These are phyloP conservation scores for Colletotrichum noveboracense DNA, from an alignment of 2,329 filamentous ascomycete genomes.

Conservation along the genomic window DNA sequence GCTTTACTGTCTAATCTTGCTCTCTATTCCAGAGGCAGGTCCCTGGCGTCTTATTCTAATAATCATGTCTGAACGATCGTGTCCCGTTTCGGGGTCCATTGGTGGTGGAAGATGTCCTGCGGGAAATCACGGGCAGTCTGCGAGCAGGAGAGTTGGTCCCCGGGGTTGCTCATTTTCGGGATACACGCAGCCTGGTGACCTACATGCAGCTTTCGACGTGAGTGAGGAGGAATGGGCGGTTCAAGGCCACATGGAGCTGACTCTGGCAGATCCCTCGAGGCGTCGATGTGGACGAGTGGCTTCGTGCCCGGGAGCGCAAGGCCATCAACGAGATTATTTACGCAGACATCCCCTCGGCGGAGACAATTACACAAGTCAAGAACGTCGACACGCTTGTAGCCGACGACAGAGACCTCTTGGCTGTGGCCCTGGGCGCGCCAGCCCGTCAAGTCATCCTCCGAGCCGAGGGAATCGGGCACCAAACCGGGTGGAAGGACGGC, in stretches of 20 bases:
- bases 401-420: conserved; percentile 53
- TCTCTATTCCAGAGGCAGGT: conserved; percentile 9
- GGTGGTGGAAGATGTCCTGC: conserved; percentile 29
- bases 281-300: conserved; percentile 50
- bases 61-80: conserved; percentile 35
- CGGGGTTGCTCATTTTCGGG: conserved; percentile 37
- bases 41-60: conserved; percentile 4
- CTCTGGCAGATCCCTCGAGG: conserved; percentile 46
- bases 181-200: conserved; percentile 32
- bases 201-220: conserved; percentile 40
- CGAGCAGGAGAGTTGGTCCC: conserved; percentile 27
- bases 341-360: conserved; percentile 43
- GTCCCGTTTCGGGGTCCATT: conserved; percentile 35
- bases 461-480: conserved; percentile 56
- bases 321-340: conserved; percentile 55
- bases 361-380: conserved; percentile 44
- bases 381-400: conserved; percentile 54
- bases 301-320: conserved; percentile 51
- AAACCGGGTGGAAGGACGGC: conserved; percentile 58
- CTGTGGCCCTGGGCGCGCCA: conserved; percentile 57
- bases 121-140: neutral
- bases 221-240: neutral
- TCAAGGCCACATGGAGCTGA: conserved; percentile 12
- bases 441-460: conserved; percentile 58
- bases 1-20: neutral